Conservation (phyloP, 164 flowering plant species). For the Sextonia rubra region DNA sequence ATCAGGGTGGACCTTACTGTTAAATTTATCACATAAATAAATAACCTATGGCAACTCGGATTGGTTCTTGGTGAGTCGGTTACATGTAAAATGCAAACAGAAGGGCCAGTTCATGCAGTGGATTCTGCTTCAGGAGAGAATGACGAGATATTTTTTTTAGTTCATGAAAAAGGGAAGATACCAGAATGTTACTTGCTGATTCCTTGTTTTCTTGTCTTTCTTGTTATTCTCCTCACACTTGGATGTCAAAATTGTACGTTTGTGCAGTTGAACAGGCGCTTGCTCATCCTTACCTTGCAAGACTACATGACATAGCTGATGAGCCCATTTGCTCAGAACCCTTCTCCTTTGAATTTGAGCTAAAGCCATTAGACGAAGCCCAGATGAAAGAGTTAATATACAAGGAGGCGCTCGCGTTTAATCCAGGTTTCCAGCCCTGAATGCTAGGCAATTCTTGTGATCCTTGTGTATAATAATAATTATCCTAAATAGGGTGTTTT, state of each 20-base stretch:
- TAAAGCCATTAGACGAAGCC: conserved; percentile 63
- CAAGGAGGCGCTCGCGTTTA: conserved; percentile 65
- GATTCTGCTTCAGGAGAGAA: background rate
- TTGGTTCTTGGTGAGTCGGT: no score
- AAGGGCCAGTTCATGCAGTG: no score
- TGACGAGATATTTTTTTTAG: background rate
- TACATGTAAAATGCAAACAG: no score
- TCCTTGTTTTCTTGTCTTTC: background rate
- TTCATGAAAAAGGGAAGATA: background rate
- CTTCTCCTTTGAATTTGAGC: conserved; percentile 88
- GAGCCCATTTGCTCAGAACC: conserved; percentile 76
- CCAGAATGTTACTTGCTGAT: background rate
- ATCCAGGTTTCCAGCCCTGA: conserved; percentile 47
- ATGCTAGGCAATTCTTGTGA: background rate
- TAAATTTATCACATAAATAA: no score
- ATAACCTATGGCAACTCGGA: no score
- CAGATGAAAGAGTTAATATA: conserved; percentile 93
- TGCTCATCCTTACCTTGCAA: conserved; percentile 87
- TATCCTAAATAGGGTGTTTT: no score
- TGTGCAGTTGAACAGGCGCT: conserved; percentile 84
- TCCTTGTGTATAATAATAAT: background rate
- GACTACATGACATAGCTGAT: conserved; percentile 80
- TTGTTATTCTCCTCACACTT: background rate
- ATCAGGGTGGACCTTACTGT: no score
- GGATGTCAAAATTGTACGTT: conserved; percentile 5